Conservation (phyloP, 768 basidiomycete species). For the Pholiota molesta region DNA sequence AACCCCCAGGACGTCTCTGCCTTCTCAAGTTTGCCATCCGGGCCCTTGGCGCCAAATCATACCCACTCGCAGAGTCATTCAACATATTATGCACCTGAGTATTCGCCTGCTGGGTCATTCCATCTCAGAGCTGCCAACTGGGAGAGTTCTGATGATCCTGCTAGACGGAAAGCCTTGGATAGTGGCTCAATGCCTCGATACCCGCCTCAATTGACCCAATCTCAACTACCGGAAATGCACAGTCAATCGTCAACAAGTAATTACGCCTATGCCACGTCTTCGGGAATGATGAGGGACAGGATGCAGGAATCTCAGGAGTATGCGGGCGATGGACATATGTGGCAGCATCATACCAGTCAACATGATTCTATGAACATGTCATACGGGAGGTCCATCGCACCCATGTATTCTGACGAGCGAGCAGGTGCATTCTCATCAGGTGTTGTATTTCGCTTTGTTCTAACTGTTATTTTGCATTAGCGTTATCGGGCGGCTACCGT, state of each 20-base stretch:
- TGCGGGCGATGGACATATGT: conserved; percentile 29
- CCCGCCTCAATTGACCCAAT: conserved; percentile 1
- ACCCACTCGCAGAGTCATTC: conserved; percentile 27
- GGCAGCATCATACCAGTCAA: conserved; percentile 22
- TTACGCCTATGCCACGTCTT: conserved; percentile 22
- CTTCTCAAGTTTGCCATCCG: conserved; percentile 20
- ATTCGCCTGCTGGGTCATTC: conserved; percentile 37
- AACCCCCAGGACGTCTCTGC: conserved; percentile 41
- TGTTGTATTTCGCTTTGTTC: conserved; percentile 4
- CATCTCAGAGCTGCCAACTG: conserved; percentile 68
- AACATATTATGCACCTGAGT: conserved; percentile 26
- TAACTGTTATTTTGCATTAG: conserved; percentile 27
- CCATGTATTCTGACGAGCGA: conserved; percentile 61
- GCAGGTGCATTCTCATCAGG: conserved; percentile 42
- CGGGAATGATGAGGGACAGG: conserved; percentile 32
- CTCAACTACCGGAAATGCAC: conserved; percentile 10
- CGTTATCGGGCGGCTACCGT: conserved; percentile 27
- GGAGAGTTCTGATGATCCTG: conserved; percentile 31
- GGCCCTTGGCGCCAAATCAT: conserved; percentile 23
- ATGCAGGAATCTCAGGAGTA: conserved; percentile 34
- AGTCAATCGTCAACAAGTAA: conserved; percentile 4
- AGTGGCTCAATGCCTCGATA: not conserved
- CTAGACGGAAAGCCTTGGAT: conserved; percentile 34
- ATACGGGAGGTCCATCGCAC: conserved; percentile 48
- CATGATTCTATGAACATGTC: conserved; percentile 35